Base-by-base conservation (phyloP, 306 rosid genomes). In the Vachellia collinsii region DNA sequence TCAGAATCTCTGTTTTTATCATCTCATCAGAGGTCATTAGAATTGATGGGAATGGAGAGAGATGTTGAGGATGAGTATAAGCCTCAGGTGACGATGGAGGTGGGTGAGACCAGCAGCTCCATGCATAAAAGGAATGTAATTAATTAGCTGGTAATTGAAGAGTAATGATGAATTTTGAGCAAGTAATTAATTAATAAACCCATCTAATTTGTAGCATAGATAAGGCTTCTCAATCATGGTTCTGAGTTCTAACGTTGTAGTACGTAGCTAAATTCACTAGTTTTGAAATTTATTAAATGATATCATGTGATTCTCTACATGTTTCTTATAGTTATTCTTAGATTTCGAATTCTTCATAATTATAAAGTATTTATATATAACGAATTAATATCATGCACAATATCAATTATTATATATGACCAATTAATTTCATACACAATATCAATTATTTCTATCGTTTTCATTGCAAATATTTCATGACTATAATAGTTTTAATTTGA, bases 61-160 rank as follows among this genome's bases (percentile, higher is more conserved):
- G 91, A 41, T 12, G 8, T 94, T 20, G 87, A 92, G 76, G 93
- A 83, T 12, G 88, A 62, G 3, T 62, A 29, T 29, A 62, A 13
- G 41, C 41, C 8, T 29, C 41, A 29, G 20, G 34, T 20, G 9
- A 70, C 81, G 36, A 65, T 83, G 37, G 89, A 89, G 68, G 41
- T 23, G 80, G 95, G 89, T 37, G 97, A 91, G 78, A 89, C 88
- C 48, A 93, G 91, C 74, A 88, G 54, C 70, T 87, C 17, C 68
- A 65, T 38, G 46, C 79, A 47, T 16, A 75, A 72, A n/a, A 82
- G 65, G 37, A 83, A 7, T 81, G 82, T 11, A 85, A 88, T 56
- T 85, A 6, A 6, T 44, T 44, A 44, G 69, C 4, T 13, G 5
- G 38, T 64, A 36, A 36, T 36, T 14, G 20, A 64, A 13, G 11